phyloP scores from a whole-genome alignment of 2,329 filamentous ascomycete genomes.

The Fusarium xyrophilum region DNA sequence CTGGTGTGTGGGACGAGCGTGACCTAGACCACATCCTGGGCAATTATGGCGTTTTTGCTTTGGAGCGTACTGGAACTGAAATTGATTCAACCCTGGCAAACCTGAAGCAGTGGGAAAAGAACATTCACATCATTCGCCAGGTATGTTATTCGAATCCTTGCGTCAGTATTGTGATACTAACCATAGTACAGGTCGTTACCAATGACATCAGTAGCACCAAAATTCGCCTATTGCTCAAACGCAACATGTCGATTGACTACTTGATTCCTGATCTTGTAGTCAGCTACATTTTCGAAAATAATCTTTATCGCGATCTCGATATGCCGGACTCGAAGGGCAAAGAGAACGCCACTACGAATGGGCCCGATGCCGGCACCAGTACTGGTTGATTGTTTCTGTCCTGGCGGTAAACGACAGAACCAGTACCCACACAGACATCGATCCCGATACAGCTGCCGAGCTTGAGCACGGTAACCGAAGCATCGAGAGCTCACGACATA shows the following conservation, averaged over 20 bases:
- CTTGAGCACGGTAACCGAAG: not conserved
- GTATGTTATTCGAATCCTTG: slow-evolving; percentile 19
- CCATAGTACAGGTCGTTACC: slow-evolving; percentile 66
- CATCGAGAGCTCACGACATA: slow-evolving; percentile 13
- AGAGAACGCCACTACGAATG: slow-evolving; percentile 24
- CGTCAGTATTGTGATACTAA: slow-evolving; percentile 10
- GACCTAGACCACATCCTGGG: slow-evolving; percentile 90
- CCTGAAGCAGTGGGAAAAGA: slow-evolving; percentile 81
- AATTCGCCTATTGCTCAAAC: slow-evolving; percentile 79
- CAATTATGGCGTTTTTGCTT: slow-evolving; percentile 81
- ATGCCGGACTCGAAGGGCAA: slow-evolving; percentile 40
- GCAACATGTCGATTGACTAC: slow-evolving; percentile 84
- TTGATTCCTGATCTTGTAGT: slow-evolving; percentile 74
- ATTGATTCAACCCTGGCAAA: slow-evolving; percentile 86
- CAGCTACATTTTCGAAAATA: slow-evolving; percentile 73
- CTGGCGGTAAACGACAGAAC: slow-evolving; percentile 12
- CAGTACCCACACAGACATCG: not conserved
- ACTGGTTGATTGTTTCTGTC: slow-evolving; percentile 35
- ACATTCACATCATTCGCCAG: slow-evolving; percentile 81
- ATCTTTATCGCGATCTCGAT: slow-evolving; percentile 64
- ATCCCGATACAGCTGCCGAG: slow-evolving; percentile 11
- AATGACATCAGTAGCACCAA: slow-evolving; percentile 85
- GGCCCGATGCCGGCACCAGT: slow-evolving; percentile 35
- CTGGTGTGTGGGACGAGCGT: slow-evolving; percentile 80
- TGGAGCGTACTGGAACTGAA: slow-evolving; percentile 88